phyloP scores from a whole-genome alignment of 768 basidiomycete genomes.

The Leccinum barrowsii region DNA sequence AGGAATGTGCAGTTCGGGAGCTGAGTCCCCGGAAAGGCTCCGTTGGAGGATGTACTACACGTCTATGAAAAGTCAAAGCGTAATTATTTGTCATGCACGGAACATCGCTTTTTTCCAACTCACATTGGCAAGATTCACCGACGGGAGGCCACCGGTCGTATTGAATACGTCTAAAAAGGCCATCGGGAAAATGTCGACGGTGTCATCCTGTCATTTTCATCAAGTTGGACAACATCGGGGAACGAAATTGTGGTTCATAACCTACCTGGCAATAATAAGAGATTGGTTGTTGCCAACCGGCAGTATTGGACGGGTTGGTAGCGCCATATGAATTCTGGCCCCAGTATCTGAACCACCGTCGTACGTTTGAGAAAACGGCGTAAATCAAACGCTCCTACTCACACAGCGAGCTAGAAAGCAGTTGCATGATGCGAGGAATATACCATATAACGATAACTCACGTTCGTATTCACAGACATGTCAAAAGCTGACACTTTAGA shows the following conservation, averaged over 20 bases:
- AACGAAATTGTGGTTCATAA: background rate
- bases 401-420: conserved; percentile 19
- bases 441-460: conserved; percentile 3
- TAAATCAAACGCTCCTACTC: background rate
- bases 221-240: too few species aligned
- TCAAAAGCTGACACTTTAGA: conserved; percentile 12
- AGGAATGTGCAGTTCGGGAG: conserved; percentile 62
- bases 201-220: conserved; percentile 40
- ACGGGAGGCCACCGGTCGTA: conserved; percentile 53
- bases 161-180: conserved; percentile 63
- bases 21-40: conserved; percentile 57
- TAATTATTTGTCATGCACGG: background rate
- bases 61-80: conserved; percentile 35
- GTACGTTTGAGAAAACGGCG: background rate
- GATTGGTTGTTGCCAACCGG: conserved; percentile 32
- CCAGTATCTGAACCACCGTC: conserved; percentile 28
- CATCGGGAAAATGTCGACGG: conserved; percentile 56
- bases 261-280: conserved; percentile 32
- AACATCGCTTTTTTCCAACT: conserved; percentile 5
- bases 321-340: conserved; percentile 39
- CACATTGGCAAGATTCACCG: conserved; percentile 60
- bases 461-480: conserved; percentile 20
- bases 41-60: conserved; percentile 55
- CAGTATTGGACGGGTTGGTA: conserved; percentile 25
- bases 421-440: background rate